Evolutionary conservation across 2,329 filamentous ascomycete species (phyloP), one percentile per base, ranked within the genome.

Genomic region (Piedraia hortae): DNA sequence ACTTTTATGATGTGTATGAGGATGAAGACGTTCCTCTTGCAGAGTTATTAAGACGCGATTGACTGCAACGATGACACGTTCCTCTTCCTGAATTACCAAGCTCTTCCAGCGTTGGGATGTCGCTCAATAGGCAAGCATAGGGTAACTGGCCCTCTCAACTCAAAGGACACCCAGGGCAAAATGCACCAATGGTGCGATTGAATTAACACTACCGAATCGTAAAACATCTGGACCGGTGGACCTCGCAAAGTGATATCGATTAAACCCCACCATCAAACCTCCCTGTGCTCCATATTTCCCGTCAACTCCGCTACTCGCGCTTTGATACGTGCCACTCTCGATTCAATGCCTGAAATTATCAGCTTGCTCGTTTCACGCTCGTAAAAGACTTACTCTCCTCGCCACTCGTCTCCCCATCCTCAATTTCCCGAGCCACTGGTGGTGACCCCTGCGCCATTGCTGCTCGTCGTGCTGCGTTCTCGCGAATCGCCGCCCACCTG

Each of bases 321-420:
- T 51, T 91, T 93, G 59, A 97, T 97, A 31, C 85, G 73, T 21
- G 85, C 85, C 27, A 93, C 85, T 33, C 85, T 74, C 21, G 78
- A 80, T 47, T 97, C 85, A 38, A 93, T 93, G 16, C 80, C 77
- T 88, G 34, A n/a, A 15, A 14, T 16, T 8, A 6, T 24, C 12
- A 24, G 22, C 12, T 6, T 17, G 10, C 7, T 17, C 7, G 7
- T 17, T 17, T 21, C 16, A 6, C 10, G 16, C 12, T 24, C 6
- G 4, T n/a, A 4, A 12, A 9, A 3, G 16, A 67, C 73, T 60
- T 54, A 77, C 72, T 85, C 56, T 90, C 82, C 58, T 93, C 82
- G 25, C 74, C 78, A 39, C 73, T 89, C n/a, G 74, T 85, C 34
- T 89, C 77, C n/a, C 61, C 64, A 36, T 85, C 77, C 30, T 82